Conservation (phyloP, 805 yeast species). For the Debaryomyces hansenii region DNA sequence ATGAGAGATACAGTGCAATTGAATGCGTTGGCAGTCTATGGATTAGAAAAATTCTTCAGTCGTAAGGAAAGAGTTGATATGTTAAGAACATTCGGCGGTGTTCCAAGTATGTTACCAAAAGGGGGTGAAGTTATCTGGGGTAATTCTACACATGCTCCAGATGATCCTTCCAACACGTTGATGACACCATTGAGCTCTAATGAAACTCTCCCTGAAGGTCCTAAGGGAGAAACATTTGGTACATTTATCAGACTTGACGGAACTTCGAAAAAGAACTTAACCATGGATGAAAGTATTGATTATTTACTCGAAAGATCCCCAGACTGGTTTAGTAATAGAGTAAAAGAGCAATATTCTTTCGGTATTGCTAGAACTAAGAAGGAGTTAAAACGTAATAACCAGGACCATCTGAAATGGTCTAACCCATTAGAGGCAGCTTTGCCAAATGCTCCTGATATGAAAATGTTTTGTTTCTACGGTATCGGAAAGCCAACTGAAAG, state of each 20-base stretch:
- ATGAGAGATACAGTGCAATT: slow-evolving; percentile 97
- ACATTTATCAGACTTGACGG: slow-evolving; percentile 67
- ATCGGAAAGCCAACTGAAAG: slow-evolving; percentile 97
- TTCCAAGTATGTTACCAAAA: slow-evolving; percentile 94
- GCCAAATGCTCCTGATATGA: slow-evolving; percentile 92
- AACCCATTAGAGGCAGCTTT: slow-evolving; percentile 91
- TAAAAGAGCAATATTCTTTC: slow-evolving; percentile 69
- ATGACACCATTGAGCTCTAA: slow-evolving; percentile 18
- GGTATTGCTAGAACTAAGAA: slow-evolving; percentile 65
- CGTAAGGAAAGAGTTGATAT: slow-evolving; percentile 85
- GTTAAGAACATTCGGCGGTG: slow-evolving; percentile 87
- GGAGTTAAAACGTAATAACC: slow-evolving; percentile 65
- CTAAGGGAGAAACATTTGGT: slow-evolving; percentile 54
- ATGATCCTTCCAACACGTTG: slow-evolving; percentile 50
- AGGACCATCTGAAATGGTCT: slow-evolving; percentile 82
- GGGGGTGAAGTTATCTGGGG: slow-evolving; percentile 96
- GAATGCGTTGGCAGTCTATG: slow-evolving; percentile 89
- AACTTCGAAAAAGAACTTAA: slow-evolving; percentile 45
- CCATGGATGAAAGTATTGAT: slow-evolving; percentile 69
- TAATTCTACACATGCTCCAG: slow-evolving; percentile 62
- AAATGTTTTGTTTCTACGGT: slow-evolving; percentile 87
- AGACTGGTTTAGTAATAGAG: slow-evolving; percentile 68
- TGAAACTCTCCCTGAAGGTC: slow-evolving; percentile 11
- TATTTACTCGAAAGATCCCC: slow-evolving; percentile 67
- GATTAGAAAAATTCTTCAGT: slow-evolving; percentile 90